phyloP scores from a whole-genome alignment of 2,329 filamentous ascomycete species.

The Dactylellina parvicollis region DNA sequence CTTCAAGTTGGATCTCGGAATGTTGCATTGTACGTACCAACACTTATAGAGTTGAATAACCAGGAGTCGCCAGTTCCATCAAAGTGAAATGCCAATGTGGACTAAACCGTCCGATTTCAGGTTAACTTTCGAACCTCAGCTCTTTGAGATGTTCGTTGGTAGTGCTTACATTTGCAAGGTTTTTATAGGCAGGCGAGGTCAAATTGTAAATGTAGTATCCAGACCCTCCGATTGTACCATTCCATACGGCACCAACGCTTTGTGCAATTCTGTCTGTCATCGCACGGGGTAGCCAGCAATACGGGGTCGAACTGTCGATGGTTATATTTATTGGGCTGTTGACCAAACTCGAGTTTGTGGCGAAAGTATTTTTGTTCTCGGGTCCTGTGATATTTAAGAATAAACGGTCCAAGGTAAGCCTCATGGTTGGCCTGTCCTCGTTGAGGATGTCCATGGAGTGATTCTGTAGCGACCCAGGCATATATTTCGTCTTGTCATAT shows the following conservation, averaged over 20 bases:
- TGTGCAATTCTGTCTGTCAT: slow-evolving; percentile 42
- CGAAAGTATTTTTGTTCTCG: slow-evolving; percentile 21
- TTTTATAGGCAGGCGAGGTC: slow-evolving; percentile 31
- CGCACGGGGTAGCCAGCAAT: slow-evolving; percentile 29
- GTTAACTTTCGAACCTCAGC: neutral
- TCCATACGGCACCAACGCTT: slow-evolving; percentile 49
- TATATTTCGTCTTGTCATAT: slow-evolving; percentile 42
- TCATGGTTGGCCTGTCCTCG: slow-evolving; percentile 35
- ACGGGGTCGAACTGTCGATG: slow-evolving; percentile 47
- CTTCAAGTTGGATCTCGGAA: neutral
- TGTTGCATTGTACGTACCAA: slow-evolving; percentile 17
- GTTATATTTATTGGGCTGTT: slow-evolving; percentile 20
- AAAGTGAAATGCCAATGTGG: slow-evolving; percentile 44
- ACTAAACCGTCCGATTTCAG: neutral
- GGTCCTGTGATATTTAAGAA: slow-evolving; percentile 48
- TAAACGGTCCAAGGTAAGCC: slow-evolving; percentile 20
- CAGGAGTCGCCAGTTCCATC: slow-evolving; percentile 30
- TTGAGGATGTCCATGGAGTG: slow-evolving; percentile 17
- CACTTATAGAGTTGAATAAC: slow-evolving; percentile 45
- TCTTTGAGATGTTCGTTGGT: neutral
- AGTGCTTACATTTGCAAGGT: slow-evolving; percentile 27
- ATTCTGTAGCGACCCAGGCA: slow-evolving; percentile 34
- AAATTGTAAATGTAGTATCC: slow-evolving; percentile 46
- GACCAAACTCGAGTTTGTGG: slow-evolving; percentile 41
- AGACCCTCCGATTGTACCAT: slow-evolving; percentile 27